Percentiles rank a stretch among this genome's conserved stretches.
Evolutionary conservation across 306 rosid species (phyloP).

Genomic region (Hippophae gyantsensis): DNA sequence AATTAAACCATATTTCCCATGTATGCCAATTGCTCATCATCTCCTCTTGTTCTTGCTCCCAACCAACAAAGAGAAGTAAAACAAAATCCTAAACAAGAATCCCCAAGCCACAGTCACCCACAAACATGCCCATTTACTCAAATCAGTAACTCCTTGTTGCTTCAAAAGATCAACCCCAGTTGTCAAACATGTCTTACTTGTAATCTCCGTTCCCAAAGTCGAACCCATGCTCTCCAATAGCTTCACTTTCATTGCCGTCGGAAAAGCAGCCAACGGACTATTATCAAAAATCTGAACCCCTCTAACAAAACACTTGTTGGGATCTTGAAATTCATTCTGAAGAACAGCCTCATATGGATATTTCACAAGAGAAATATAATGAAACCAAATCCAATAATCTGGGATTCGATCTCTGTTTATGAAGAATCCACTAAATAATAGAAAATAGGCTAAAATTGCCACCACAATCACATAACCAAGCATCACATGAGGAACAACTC

Average conservation of each 20-base stretch:
- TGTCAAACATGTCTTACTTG: slow-evolving; percentile 66
- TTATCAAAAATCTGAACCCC: slow-evolving; percentile 86
- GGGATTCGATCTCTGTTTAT: slow-evolving; percentile 78
- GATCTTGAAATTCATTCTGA: slow-evolving; percentile 59
- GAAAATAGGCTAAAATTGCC: slow-evolving; percentile 72
- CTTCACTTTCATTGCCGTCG: slow-evolving; percentile 38
- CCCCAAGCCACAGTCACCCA: slow-evolving; percentile 91
- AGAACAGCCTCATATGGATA: slow-evolving; percentile 78
- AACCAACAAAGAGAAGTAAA: slow-evolving; percentile 50
- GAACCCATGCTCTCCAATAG: slow-evolving; percentile 54
- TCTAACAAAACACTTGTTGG: slow-evolving; percentile 54
- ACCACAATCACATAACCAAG: slow-evolving; percentile 81
- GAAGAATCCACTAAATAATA: slow-evolving; percentile 92
- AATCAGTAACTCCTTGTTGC: slow-evolving; percentile 56
- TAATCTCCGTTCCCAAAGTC: slow-evolving; percentile 51
- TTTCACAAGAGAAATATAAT: slow-evolving; percentile 68
- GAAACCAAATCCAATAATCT: slow-evolving; percentile 86
- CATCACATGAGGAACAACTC: slow-evolving; percentile 96
- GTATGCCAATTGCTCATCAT: slow-evolving; percentile 1
- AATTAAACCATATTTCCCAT: not conserved
- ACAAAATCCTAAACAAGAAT: slow-evolving; percentile 77
- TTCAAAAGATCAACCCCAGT: slow-evolving; percentile 57
- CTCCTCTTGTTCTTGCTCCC: slow-evolving; percentile 96
- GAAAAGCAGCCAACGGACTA: slow-evolving; percentile 44
- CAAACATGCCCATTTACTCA: slow-evolving; percentile 81